phyloP scores from a whole-genome alignment of 768 basidiomycete species.

The Hemileccinum rubropunctum region DNA sequence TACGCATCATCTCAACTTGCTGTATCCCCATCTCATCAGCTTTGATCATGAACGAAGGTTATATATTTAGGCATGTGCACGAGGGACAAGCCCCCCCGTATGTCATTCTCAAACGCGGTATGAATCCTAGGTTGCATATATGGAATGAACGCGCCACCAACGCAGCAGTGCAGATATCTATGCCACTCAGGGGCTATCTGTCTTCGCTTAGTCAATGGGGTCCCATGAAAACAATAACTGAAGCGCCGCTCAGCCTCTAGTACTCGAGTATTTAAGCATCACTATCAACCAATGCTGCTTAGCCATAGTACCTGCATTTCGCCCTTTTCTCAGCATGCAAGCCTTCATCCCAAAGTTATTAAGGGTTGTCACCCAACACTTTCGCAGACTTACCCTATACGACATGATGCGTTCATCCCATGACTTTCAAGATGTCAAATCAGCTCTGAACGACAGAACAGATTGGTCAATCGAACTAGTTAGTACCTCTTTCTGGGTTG shows the following conservation, averaged over 20 bases:
- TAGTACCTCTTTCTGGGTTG: neutral
- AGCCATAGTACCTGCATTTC: neutral
- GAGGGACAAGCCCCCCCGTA: too few relatives aligned
- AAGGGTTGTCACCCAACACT: neutral
- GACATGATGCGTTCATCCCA: conserved; percentile 13
- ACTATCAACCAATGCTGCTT: neutral
- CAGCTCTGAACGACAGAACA: conserved; percentile 11
- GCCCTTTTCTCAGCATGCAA: conserved; percentile 6
- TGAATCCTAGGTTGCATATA: too few relatives aligned
- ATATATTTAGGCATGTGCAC: too few relatives aligned
- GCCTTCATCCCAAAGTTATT: neutral
- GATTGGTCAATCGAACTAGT: conserved; percentile 25
- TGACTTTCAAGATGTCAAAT: conserved; percentile 23
- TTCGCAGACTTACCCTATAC: conserved; percentile 15
- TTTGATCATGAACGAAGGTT: too few relatives aligned
- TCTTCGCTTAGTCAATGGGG: too few relatives aligned
- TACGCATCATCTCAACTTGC: too few relatives aligned
- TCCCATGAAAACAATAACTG: too few relatives aligned
- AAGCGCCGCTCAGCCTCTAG: neutral
- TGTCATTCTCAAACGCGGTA: too few relatives aligned
- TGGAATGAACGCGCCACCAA: too few relatives aligned
- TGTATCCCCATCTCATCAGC: too few relatives aligned
- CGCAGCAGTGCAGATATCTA: too few relatives aligned
- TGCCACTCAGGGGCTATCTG: too few relatives aligned
- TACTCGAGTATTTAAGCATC: neutral